Evolutionary conservation across 2,329 filamentous ascomycete species (phyloP).

Genomic region (Paraphoma sp.): DNA sequence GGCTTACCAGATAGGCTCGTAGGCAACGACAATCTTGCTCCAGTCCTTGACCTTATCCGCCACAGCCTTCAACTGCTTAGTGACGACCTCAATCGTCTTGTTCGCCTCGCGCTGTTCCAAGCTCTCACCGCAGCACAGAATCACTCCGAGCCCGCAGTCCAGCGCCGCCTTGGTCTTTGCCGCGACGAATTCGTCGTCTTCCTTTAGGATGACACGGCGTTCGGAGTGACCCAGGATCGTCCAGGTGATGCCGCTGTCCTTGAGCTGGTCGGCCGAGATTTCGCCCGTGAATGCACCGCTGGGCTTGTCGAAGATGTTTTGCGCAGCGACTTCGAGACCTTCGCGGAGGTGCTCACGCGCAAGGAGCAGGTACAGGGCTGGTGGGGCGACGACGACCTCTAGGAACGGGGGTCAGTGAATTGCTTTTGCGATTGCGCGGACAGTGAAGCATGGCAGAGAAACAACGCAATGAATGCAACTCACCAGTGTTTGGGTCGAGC

Average conservation of each 20-base stretch:
- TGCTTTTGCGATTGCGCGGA: slow-evolving; percentile 2
- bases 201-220: slow-evolving; percentile 86
- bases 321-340: slow-evolving; percentile 84
- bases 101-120: slow-evolving; percentile 87
- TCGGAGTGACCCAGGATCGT: slow-evolving; percentile 93
- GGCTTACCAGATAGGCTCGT: slow-evolving; percentile 94
- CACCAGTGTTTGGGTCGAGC: slow-evolving; percentile 77
- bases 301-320: slow-evolving; percentile 98
- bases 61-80: slow-evolving; percentile 82
- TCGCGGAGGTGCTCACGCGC: slow-evolving; percentile 78
- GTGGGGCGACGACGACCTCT: slow-evolving; percentile 96
- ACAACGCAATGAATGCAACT: slow-evolving; percentile 42
- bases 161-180: slow-evolving; percentile 94
- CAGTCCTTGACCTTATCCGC: slow-evolving; percentile 82
- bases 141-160: slow-evolving; percentile 85
- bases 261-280: slow-evolving; percentile 89
- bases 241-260: slow-evolving; percentile 89
- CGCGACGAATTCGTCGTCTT: slow-evolving; percentile 82
- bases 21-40: slow-evolving; percentile 94
- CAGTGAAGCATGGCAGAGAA: neutral
- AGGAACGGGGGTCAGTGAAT: slow-evolving; percentile 22
- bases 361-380: slow-evolving; percentile 87
- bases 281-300: slow-evolving; percentile 97
- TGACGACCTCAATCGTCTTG: slow-evolving; percentile 87
- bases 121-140: slow-evolving; percentile 97